Evolutionary conservation across 2,329 filamentous ascomycete genomes (phyloP).

Genomic region (Chrysoporthe cubensis): DNA sequence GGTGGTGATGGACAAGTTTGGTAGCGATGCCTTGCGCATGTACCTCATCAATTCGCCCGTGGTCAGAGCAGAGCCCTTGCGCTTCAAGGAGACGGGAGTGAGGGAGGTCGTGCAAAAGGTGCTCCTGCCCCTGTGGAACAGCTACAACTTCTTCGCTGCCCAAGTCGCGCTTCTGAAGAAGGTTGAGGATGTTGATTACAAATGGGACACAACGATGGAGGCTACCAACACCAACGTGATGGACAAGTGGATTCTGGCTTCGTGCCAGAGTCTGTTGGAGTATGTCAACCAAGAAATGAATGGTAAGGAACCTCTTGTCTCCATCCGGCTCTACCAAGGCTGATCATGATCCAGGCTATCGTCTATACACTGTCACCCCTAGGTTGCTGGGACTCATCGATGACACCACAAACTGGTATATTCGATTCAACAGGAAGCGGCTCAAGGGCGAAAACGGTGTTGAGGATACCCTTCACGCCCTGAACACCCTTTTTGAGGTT

Average conservation of each 20-base stretch:
- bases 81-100: slow-evolving; percentile 90
- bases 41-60: slow-evolving; percentile 97
- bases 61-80: slow-evolving; percentile 84
- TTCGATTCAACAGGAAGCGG: slow-evolving; percentile 88
- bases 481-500: slow-evolving; percentile 94
- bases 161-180: slow-evolving; percentile 88
- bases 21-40: slow-evolving; percentile 89
- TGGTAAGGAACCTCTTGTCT: slow-evolving; percentile 50
- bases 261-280: slow-evolving; percentile 85
- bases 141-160: slow-evolving; percentile 93
- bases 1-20: slow-evolving; percentile 83
- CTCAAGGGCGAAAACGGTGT: slow-evolving; percentile 88
- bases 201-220: slow-evolving; percentile 77
- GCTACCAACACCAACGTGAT: slow-evolving; percentile 86
- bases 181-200: slow-evolving; percentile 74
- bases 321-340: background rate
- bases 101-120: slow-evolving; percentile 96
- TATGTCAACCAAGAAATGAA: slow-evolving; percentile 95
- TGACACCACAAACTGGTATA: slow-evolving; percentile 98
- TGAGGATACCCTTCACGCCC: slow-evolving; percentile 83
- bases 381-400: slow-evolving; percentile 83
- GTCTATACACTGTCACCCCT: slow-evolving; percentile 89
- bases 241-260: slow-evolving; percentile 94
- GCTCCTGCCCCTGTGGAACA: slow-evolving; percentile 90
- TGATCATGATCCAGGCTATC: slow-evolving; percentile 56